Base-by-base conservation (phyloP, 176 grass and related monocot species). In the Stipa capillata region DNA sequence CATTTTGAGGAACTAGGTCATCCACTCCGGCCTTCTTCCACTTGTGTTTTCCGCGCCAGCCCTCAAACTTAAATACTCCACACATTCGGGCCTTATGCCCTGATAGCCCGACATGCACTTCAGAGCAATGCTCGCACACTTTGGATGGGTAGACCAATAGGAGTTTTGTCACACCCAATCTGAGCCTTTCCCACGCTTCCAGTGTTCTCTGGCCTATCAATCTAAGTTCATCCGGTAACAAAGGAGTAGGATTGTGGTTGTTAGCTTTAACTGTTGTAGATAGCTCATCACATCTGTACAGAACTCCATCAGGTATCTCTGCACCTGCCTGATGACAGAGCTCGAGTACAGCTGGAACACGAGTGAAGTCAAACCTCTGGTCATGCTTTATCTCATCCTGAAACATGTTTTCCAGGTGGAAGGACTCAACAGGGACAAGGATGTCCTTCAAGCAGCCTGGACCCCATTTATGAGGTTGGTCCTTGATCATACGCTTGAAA, bases 251-350 rank as follows among this genome's bases (percentile, higher is more conserved):
- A 36, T 63, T 79, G 78, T 74, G 66, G 53, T 27, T 25, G 8
- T 69, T 59, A 24, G 37, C 80, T 47, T 51, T 5, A 14, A 44
- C 25, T 41, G 34, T 44, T 31, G 24, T 37, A 58, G 61, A 78
- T 31, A 69, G 11, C 12, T 35, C 40, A 31, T 67, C 68, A 52
- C 41, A 21, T 68, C 15, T 42, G 20, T 88, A 49, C 17, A 84
- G 20, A 66, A 79, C 25, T 43, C 33, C 81, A 61, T 90, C 84
- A 24, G 85, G 79, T 73, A 94, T 54, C 6, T 79, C 76, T 32
- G 80, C 95, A 51, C 95, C 95, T 50, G 95, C 89, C 59, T 98
- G 92, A 88, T 90, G 77, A 67, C 95, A 98, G 41, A 98, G 82
- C 85, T 98, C 92, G 2, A 92, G 61, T 44, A 94, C 77, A 78